Percentiles rank a stretch among this genome's conserved stretches.
These are phyloP conservation scores for Colletotrichum sp. DNA, from an alignment of 2,329 filamentous ascomycete genomes.

Conservation along the genomic window DNA sequence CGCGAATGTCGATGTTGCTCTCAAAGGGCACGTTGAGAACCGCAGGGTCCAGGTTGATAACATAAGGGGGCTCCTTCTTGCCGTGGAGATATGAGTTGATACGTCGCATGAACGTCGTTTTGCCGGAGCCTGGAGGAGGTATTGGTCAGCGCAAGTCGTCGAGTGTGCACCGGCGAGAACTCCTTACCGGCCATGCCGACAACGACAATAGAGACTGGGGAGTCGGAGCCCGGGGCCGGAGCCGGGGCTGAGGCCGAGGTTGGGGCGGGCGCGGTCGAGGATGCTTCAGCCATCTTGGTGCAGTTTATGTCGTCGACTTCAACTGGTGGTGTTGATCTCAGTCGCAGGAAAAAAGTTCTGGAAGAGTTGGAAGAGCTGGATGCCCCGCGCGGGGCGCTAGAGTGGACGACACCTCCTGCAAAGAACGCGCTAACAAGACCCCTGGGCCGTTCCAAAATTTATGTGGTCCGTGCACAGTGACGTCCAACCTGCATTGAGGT, in stretches of 20 bases:
- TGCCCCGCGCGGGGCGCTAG: conserved; percentile 20
- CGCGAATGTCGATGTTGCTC: conserved; percentile 97
- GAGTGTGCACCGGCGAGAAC: conserved; percentile 23
- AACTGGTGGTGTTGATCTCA: not conserved
- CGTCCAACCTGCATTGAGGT: conserved; percentile 5
- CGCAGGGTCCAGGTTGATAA: conserved; percentile 96
- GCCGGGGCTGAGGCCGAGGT: conserved; percentile 22
- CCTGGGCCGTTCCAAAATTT: not conserved
- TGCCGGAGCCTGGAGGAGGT: conserved; percentile 76
- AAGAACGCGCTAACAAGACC: not conserved
- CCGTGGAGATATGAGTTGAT: conserved; percentile 93
- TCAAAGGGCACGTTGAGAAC: conserved; percentile 94
- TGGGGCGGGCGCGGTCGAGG: conserved; percentile 26
- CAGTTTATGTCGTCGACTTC: not conserved
- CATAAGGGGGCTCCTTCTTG: conserved; percentile 83
- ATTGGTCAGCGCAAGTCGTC: not conserved
- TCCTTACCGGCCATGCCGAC: conserved; percentile 89
- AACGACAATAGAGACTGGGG: conserved; percentile 84
- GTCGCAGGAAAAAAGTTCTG: conserved; percentile 22
- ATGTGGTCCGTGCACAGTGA: conserved; percentile 16
- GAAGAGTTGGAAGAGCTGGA: conserved; percentile 19
- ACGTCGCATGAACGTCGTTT: conserved; percentile 99
- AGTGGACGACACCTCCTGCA: conserved; percentile 2
- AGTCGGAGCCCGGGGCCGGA: conserved; percentile 38
- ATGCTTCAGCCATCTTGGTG: conserved; percentile 20